phyloP scores from a whole-genome alignment of 2,329 filamentous ascomycete species.

The Fusarium sp. region DNA sequence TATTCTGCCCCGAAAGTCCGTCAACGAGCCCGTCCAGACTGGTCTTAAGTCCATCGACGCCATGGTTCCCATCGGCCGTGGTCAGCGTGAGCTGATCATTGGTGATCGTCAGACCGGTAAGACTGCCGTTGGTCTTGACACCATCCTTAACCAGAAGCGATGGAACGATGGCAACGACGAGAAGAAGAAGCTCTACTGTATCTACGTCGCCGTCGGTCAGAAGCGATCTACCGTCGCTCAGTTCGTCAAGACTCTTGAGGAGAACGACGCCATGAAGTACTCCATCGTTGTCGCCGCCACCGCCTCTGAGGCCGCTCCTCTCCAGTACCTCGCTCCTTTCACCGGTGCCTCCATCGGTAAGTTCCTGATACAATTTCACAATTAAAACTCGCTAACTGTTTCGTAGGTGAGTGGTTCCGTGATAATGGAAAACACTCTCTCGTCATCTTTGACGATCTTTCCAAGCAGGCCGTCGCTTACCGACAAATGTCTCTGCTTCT shows the following conservation, averaged over 20 bases:
- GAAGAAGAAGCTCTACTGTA: slow-evolving; percentile 98
- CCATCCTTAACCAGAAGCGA: slow-evolving; percentile 99
- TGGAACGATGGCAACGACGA: slow-evolving; percentile 93
- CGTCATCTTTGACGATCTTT: slow-evolving; percentile 93
- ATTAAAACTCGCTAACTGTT: neutral
- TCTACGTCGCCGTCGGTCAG: slow-evolving; percentile 99
- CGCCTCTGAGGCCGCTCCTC: slow-evolving; percentile 93
- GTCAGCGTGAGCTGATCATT: slow-evolving; percentile 99
- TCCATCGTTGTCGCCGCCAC: slow-evolving; percentile 93
- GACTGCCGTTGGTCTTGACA: slow-evolving; percentile 97
- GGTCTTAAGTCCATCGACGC: slow-evolving; percentile 99
- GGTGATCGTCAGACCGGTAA: slow-evolving; percentile 99
- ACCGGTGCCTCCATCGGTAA: slow-evolving; percentile 68
- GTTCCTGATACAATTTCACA: neutral
- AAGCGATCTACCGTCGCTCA: slow-evolving; percentile 99
- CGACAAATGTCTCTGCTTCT: slow-evolving; percentile 99
- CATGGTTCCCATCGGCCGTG: slow-evolving; percentile 99
- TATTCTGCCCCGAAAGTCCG: slow-evolving; percentile 95
- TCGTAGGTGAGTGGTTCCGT: slow-evolving; percentile 73
- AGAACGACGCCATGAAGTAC: slow-evolving; percentile 99
- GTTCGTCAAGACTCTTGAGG: slow-evolving; percentile 99
- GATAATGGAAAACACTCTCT: slow-evolving; percentile 90
- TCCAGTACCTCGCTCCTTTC: slow-evolving; percentile 96
- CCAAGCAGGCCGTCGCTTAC: slow-evolving; percentile 97
- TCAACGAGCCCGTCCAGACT: slow-evolving; percentile 99